These are phyloP conservation scores for Chrysanthemum lavandulifolium DNA, from an alignment of 129 eudicot species.

Conservation along the genomic window DNA sequence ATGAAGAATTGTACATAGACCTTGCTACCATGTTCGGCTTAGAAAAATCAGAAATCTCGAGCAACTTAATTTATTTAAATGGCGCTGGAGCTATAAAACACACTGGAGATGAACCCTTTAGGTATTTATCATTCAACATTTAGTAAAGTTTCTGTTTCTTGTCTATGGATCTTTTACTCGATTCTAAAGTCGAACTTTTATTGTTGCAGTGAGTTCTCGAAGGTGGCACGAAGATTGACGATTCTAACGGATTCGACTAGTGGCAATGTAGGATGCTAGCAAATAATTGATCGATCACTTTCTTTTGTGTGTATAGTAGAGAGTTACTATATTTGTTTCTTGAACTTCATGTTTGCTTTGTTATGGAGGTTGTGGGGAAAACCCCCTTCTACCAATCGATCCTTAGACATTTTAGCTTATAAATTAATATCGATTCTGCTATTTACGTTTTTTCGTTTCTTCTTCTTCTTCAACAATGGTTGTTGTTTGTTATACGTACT, in stretches of 20 bases:
- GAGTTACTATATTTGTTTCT: not conserved
- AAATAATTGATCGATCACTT: not conserved
- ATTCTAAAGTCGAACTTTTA: not conserved
- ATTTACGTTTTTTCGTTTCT: not conserved
- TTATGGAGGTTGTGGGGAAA: conserved; percentile 2
- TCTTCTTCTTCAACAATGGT: not conserved
- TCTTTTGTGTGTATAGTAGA: conserved; percentile 6
- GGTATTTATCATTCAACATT: conserved; percentile 33
- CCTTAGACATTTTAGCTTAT: not conserved
- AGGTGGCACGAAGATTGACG: conserved; percentile 31
- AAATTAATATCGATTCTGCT: not conserved
- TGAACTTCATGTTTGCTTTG: not conserved
- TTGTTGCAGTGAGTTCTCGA: conserved; percentile 31
- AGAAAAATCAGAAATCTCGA: conserved; percentile 43
- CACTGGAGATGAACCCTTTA: conserved; percentile 61
- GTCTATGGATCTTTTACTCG: not conserved
- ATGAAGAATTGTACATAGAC: conserved; percentile 53
- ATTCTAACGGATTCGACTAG: conserved; percentile 16
- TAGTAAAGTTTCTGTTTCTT: not conserved
- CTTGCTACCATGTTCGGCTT: conserved; percentile 52
- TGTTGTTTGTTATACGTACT: not conserved
- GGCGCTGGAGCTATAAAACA: conserved; percentile 46
- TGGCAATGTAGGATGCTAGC: conserved; percentile 20
- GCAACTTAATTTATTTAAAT: conserved; percentile 53
- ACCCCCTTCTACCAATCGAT: not conserved